Evolutionary conservation across 495 filamentous ascomycete genomes (phyloP), one percentile per base, ranked within the genome.

Genomic region (Elaphomyces granulatus): DNA sequence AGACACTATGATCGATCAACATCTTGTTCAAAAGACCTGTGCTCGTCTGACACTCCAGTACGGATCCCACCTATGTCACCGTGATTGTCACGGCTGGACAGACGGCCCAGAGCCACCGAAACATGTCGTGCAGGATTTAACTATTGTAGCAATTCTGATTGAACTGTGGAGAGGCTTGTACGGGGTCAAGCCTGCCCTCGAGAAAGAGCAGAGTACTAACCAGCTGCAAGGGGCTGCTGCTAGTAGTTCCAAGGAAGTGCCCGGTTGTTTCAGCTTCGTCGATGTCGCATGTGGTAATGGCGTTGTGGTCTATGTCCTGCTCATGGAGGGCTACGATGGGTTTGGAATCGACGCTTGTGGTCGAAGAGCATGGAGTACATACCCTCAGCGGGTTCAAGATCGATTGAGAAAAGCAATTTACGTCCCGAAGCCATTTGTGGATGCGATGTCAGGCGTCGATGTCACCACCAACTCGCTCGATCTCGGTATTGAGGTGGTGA

Each of bases 241-340:
- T 4, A 36, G 21, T 20, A 46, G 44, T 38, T 17, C 28, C 0
- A 15, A 14, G 1, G n/a, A n/a, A n/a, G 94, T 94, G 49, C 83
- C 84, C 1, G 86, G 88, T 3, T n/a, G n/a, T n/a, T n/a, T n/a
- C n/a, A n/a, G n/a, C n/a, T 98, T 98, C 50, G 83, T 95, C 8
- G 92, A 96, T 52, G 80, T 98, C 34, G 90, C 87, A 12, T 96
- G 90, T 51, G 90, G 90, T 3, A 96, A 95, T 52, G 90, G 90
- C 10, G 70, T 96, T 1, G 71, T 98, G n/a, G 82, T 94, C 8
- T 74, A 88, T 48, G 72, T 96, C 23, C 72, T 96, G 3, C 61
- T 79, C 8, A 65, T 70, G 48, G 87, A 96, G 63, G 88, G 87
- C 3, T 96, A 83, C 58, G 39, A 47, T 3, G 90, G 90, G 19